These are phyloP conservation scores for Corniculantispora saksenae DNA, from an alignment of 2,329 filamentous ascomycete genomes.

Conservation along the genomic window DNA sequence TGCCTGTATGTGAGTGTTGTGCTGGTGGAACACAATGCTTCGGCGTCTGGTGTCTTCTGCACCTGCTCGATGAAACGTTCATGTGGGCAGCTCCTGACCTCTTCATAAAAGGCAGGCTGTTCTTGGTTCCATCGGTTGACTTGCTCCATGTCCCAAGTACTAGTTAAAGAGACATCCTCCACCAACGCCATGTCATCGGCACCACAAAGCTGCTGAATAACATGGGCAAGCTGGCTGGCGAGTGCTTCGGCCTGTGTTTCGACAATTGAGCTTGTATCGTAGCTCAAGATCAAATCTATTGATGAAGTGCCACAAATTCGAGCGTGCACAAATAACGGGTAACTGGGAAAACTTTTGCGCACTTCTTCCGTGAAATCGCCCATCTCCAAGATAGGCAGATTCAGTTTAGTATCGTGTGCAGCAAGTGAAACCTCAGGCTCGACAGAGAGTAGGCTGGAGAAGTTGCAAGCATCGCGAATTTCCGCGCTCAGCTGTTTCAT, in stretches of 20 bases:
- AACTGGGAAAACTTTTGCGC: constrained; percentile 12
- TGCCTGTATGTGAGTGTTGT: constrained; percentile 18
- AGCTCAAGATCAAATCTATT: constrained; percentile 4
- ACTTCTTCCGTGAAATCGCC: constrained; percentile 3
- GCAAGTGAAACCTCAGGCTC: constrained; percentile 21
- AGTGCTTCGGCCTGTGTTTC: constrained; percentile 1
- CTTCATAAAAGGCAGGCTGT: neutral
- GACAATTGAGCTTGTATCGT: constrained; percentile 6
- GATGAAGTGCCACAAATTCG: neutral
- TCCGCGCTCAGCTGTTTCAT: constrained; percentile 22
- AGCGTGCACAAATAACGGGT: constrained; percentile 14
- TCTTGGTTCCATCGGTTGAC: constrained; percentile 3
- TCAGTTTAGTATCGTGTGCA: neutral
- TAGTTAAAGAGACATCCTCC: neutral
- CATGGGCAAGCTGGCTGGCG: constrained; percentile 14
- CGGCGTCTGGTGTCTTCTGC: neutral
- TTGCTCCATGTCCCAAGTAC: constrained; percentile 3
- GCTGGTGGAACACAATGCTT: constrained; percentile 25
- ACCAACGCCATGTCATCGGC: neutral
- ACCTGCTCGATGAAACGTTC: constrained; percentile 15
- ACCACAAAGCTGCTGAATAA: constrained; percentile 10
- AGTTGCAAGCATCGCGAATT: constrained; percentile 26
- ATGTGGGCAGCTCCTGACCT: constrained; percentile 17
- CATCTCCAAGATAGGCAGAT: neutral
- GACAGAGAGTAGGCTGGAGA: constrained; percentile 30